A percentile compares a stretch with the other conserved stretches of the same genome.
Evolutionary conservation across 768 basidiomycete genomes (phyloP).

Genomic region (Pholiota conissans): DNA sequence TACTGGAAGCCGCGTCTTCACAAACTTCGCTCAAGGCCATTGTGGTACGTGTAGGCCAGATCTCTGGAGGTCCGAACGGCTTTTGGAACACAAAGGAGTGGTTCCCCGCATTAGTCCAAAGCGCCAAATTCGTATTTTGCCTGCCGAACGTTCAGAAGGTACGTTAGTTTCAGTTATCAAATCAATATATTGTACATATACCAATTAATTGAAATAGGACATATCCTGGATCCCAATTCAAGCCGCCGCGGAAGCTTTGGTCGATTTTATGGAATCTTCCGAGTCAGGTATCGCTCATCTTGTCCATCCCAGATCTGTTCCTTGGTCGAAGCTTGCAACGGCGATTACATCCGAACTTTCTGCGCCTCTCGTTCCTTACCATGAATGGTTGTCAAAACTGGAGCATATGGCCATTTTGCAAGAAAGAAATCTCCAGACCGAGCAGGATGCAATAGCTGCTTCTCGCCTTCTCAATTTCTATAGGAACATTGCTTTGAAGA

Average conservation of each 20-base stretch:
- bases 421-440: neutral
- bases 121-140: conserved; percentile 24
- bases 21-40: conserved; percentile 27
- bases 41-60: conserved; percentile 44
- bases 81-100: conserved; percentile 45
- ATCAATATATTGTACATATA: neutral
- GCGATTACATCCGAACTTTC: conserved; percentile 15
- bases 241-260: conserved; percentile 1
- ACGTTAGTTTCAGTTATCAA: no score
- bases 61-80: conserved; percentile 42
- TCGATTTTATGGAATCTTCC: conserved; percentile 1
- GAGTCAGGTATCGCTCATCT: conserved; percentile 20
- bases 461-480: neutral
- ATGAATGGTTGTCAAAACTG: conserved; percentile 25
- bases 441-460: neutral
- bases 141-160: conserved; percentile 33
- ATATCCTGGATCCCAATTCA: conserved; percentile 5
- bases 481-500: neutral
- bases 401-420: conserved; percentile 5
- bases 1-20: conserved; percentile 28
- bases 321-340: conserved; percentile 16
- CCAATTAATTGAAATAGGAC: neutral
- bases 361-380: conserved; percentile 27
- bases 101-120: conserved; percentile 39
- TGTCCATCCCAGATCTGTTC: conserved; percentile 26